Base-by-base conservation (phyloP, 2,329 filamentous ascomycete genomes). In the Pseudogymnoascus sp. region DNA sequence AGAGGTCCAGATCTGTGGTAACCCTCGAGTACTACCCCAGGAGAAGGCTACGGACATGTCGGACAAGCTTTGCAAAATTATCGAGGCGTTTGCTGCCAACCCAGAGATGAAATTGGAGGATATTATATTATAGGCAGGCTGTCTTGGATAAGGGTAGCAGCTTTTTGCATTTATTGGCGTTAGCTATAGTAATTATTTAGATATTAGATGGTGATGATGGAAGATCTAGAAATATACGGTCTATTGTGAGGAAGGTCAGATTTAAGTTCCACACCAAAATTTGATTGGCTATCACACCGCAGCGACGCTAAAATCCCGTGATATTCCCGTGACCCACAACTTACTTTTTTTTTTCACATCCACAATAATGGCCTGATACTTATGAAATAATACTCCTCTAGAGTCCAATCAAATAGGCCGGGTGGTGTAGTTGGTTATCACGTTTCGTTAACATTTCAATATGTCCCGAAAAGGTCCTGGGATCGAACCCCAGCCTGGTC, bases 341-440 rank as follows among this genome's bases (percentile, higher is more conserved):
- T 21, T 34, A 6, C 6, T 23, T 8, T 23, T 31, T 54, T 54
- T 29, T 54, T 54, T 16, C 10, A 34, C 51, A 57, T 54, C 42
- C 45, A 29, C 45, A 16, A 31, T 31, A 16, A 31, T 31, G 11
- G 45, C 8, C 23, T 54, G 45, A 29, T 54, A 34, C 3, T 34
- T 57, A 18, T 34, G 1, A 29, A 57, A 57, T 14, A 57, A 34
- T 57, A 57, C 5, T 10, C 11, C n/a, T 34, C 14, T 5, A 57
- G n/a, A 34, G 51, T 57, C 29, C 51, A 57, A 57, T 57, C 29
- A 57, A 57, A 11, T 21, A 57, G 51, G 51, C 51, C 51, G 51
- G 51, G 51, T 57, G 51, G 51, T 57, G 51, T 57, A 57, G 51
- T 57, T 57, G 51, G 51, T 57, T 57, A 57, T 57, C 51, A 57